Percentiles rank a stretch among this genome's conserved stretches.
Evolutionary conservation across 192 early-diverging fungal species (phyloP).

Genomic region (Coemansia sp.): DNA sequence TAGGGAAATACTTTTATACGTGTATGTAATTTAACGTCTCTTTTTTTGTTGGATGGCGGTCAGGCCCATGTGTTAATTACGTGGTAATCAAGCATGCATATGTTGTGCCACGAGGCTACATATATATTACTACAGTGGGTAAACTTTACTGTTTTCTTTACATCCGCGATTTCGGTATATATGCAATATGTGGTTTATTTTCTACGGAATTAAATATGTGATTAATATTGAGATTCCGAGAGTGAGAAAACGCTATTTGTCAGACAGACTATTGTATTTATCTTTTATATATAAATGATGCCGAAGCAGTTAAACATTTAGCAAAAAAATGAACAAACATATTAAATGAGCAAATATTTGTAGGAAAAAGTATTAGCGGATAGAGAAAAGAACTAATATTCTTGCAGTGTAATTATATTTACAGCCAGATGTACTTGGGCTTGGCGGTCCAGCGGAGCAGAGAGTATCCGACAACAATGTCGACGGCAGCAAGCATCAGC

Average conservation of each 20-base stretch:
- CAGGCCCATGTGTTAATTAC: background rate
- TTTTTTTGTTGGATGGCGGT: background rate
- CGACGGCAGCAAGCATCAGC: constrained; percentile 40
- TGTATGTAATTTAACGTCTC: background rate
- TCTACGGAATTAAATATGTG: too few relatives aligned
- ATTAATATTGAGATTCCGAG: too few relatives aligned
- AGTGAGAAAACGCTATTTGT: too few relatives aligned
- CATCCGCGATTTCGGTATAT: too few relatives aligned
- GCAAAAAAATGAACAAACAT: too few relatives aligned
- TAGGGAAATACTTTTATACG: background rate
- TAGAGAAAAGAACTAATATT: background rate
- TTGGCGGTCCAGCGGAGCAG: constrained; percentile 47
- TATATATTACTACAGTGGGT: constrained; percentile 1
- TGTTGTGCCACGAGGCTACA: background rate
- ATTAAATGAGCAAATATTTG: background rate
- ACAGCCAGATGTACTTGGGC: constrained; percentile 46
- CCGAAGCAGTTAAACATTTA: too few relatives aligned
- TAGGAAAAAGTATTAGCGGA: background rate
- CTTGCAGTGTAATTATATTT: constrained; percentile 4
- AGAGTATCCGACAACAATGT: constrained; percentile 21
- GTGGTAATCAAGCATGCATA: background rate
- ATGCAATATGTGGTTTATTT: too few relatives aligned
- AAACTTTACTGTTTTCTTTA: too few relatives aligned
- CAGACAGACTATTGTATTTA: too few relatives aligned
- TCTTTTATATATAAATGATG: too few relatives aligned